Conservation (phyloP, 2,329 filamentous ascomycete species). For the Cytospora piceicola region DNA sequence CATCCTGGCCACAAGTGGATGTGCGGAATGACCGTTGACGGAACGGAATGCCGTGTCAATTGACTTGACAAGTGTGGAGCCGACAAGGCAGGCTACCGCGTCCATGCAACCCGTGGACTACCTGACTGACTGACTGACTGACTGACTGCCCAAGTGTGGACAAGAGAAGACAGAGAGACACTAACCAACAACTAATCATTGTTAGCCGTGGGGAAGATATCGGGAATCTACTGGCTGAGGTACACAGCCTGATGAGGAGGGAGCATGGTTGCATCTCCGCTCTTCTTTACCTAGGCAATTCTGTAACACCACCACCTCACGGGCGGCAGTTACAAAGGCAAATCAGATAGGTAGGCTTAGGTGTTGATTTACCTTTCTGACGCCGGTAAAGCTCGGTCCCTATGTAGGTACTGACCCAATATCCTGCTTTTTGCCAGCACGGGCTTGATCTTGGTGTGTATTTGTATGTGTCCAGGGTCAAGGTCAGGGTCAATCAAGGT, state of each 20-base stretch:
- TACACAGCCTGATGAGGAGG: not conserved
- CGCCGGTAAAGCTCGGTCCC: no score
- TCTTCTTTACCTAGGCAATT: not conserved
- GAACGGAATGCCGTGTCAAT: conserved; percentile 7
- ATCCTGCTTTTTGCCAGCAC: no score
- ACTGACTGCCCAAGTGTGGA: no score
- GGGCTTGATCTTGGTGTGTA: not conserved
- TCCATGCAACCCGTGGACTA: not conserved
- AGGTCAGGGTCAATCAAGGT: not conserved
- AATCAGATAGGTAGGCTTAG: no score
- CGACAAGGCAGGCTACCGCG: not conserved
- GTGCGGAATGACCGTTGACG: conserved; percentile 23
- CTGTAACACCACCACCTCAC: not conserved
- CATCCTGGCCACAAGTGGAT: conserved; percentile 2
- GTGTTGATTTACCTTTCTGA: no score
- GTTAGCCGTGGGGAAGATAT: conserved; percentile 5
- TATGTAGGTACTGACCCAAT: no score
- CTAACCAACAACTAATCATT: not conserved
- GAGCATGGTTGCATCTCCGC: not conserved
- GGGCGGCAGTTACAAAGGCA: not conserved
- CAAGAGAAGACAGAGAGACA: no score
- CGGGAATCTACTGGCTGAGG: not conserved
- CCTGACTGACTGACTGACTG: not conserved
- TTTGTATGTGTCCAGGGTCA: not conserved
- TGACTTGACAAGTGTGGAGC: not conserved